These are phyloP conservation scores for Penicillium sp. DNA, from an alignment of 2,329 filamentous ascomycete species.

Conservation along the genomic window DNA sequence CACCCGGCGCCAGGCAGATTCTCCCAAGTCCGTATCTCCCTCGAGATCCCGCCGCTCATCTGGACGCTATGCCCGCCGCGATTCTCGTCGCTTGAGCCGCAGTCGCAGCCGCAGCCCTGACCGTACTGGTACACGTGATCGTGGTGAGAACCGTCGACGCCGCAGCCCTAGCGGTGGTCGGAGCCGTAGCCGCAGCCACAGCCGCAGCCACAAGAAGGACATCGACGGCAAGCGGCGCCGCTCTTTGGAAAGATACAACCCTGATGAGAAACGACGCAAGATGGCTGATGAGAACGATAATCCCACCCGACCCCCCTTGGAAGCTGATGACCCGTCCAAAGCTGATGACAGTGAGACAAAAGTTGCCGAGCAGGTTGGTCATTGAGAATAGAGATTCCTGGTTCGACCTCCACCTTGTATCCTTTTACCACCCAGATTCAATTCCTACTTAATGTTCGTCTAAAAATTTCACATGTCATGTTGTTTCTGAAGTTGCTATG, in stretches of 20 bases:
- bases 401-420: slow-evolving; percentile 8
- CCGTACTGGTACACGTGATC: slow-evolving; percentile 41
- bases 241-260: slow-evolving; percentile 49
- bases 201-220: slow-evolving; percentile 32
- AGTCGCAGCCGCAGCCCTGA: slow-evolving; percentile 29
- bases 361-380: slow-evolving; percentile 36
- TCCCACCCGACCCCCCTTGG: slow-evolving; percentile 7
- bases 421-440: background rate
- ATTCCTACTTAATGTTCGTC: slow-evolving; percentile 13
- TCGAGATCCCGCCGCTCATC: slow-evolving; percentile 39
- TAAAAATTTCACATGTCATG: background rate
- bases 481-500: background rate
- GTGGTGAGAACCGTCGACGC: slow-evolving; percentile 7
- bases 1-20: slow-evolving; percentile 35
- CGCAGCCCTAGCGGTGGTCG: slow-evolving; percentile 22
- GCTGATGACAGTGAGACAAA: slow-evolving; percentile 24
- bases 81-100: slow-evolving; percentile 34
- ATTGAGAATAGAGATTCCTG: slow-evolving; percentile 16
- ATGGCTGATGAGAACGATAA: slow-evolving; percentile 41
- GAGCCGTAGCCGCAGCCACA: slow-evolving; percentile 36
- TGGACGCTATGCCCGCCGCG: slow-evolving; percentile 41
- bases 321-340: background rate
- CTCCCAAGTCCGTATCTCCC: slow-evolving; percentile 40
- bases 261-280: slow-evolving; percentile 44
- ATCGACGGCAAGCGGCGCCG: slow-evolving; percentile 41